phyloP scores from a whole-genome alignment of 192 early-diverging fungal species.

The Polychytrium aggregatum region DNA sequence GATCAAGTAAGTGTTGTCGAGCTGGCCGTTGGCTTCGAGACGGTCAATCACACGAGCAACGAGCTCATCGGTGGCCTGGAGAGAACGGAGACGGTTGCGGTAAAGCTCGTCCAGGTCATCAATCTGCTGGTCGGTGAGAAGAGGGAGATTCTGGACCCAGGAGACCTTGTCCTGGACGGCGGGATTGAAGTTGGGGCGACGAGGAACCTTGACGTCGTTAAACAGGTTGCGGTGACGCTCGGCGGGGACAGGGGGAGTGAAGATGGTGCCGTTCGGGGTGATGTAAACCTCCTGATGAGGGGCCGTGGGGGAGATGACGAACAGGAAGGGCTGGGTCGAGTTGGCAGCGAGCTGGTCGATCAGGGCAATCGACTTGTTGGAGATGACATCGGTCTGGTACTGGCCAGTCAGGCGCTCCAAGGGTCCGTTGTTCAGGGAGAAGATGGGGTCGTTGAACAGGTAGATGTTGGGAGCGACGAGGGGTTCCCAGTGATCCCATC shows the following conservation, averaged over 20 bases:
- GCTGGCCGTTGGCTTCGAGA: constrained; percentile 4
- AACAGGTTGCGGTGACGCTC: constrained; percentile 43
- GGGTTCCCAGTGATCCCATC: constrained; percentile 18
- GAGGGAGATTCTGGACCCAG: neutral
- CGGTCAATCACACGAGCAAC: neutral
- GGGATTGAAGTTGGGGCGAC: constrained; percentile 47
- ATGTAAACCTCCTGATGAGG: no score
- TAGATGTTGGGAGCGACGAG: constrained; percentile 49
- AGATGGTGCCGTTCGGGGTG: no score
- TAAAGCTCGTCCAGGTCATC: no score
- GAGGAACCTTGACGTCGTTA: constrained; percentile 39
- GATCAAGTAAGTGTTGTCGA: constrained; percentile 44
- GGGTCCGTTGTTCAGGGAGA: constrained; percentile 44
- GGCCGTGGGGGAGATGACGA: constrained; percentile 45
- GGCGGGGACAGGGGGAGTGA: constrained; percentile 42
- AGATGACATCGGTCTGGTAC: constrained; percentile 40
- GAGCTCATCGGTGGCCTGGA: no score
- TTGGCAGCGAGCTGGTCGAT: neutral
- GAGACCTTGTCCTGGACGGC: neutral
- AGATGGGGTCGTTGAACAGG: constrained; percentile 41
- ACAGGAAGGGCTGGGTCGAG: constrained; percentile 21
- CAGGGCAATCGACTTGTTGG: constrained; percentile 3
- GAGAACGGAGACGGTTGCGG: no score
- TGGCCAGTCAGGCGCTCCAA: constrained; percentile 24
- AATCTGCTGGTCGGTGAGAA: no score